Conservation (phyloP, 2,329 filamentous ascomycete genomes). For the Trichoderma hamatum region DNA sequence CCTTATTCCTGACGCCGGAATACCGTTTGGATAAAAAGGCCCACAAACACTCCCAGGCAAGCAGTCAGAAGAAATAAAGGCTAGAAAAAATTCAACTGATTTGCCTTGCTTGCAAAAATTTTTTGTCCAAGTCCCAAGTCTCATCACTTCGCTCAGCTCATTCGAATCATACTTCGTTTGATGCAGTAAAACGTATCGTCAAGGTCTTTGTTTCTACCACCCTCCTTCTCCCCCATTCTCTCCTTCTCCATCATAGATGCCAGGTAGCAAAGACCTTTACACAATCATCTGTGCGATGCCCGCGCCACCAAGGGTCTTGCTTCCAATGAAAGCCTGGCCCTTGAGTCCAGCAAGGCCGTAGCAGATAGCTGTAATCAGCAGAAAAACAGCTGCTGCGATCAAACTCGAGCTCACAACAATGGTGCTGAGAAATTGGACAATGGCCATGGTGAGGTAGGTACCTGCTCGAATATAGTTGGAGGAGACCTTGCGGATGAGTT, state of each 20-base stretch:
- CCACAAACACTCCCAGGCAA: constrained; percentile 24
- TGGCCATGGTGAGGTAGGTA: constrained; percentile 79
- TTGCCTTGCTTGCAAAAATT: neutral
- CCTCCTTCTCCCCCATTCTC: neutral
- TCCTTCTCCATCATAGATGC: neutral
- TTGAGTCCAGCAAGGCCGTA: constrained; percentile 80
- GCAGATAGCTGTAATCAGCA: constrained; percentile 76
- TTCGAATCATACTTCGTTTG: constrained; percentile 22
- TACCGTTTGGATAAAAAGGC: constrained; percentile 22
- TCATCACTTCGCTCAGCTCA: constrained; percentile 1
- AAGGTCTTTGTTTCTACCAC: neutral
- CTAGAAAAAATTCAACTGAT: constrained; percentile 12
- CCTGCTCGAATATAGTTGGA: constrained; percentile 96
- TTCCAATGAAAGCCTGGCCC: constrained; percentile 84
- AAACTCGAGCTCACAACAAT: constrained; percentile 67
- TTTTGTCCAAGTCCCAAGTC: constrained; percentile 21
- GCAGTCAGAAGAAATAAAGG: constrained; percentile 10
- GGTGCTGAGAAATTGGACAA: constrained; percentile 83
- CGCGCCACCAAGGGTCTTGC: constrained; percentile 93
- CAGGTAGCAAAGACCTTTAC: constrained; percentile 46
- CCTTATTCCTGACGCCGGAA: constrained; percentile 29
- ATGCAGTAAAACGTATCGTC: neutral
- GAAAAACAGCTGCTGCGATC: constrained; percentile 82
- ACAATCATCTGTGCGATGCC: constrained; percentile 99
- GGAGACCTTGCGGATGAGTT: constrained; percentile 85